Percentiles rank a stretch among this genome's conserved stretches.
phyloP scores from a whole-genome alignment of 1,284 basidiomycete genomes.

The Pulchroboletus neoregius region DNA sequence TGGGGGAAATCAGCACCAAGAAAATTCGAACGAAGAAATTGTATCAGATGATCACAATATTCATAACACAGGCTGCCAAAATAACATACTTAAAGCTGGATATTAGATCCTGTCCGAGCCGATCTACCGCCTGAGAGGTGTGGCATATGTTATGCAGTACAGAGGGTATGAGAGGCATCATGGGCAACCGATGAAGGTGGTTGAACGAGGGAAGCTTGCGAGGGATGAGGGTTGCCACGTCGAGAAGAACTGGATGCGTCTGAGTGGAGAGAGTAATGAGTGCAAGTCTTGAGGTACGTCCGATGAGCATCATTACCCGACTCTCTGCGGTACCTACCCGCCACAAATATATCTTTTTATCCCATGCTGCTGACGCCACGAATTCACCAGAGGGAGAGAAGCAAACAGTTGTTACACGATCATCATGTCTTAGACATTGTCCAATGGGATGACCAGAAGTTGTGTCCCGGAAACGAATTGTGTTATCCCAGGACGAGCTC shows the following conservation, averaged over 20 bases:
- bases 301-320: too few relatives aligned
- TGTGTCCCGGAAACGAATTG: constrained; percentile 14
- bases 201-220: too few relatives aligned
- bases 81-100: neutral
- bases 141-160: too few relatives aligned
- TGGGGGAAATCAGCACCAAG: neutral
- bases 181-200: too few relatives aligned
- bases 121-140: too few relatives aligned
- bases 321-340: too few relatives aligned
- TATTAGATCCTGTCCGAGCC: neutral
- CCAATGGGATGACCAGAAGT: neutral
- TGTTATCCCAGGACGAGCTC: constrained; percentile 7
- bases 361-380: neutral
- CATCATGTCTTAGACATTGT: neutral
- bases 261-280: too few relatives aligned
- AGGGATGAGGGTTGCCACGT: too few relatives aligned
- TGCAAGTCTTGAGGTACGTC: too few relatives aligned
- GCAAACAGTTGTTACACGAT: neutral
- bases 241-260: too few relatives aligned
- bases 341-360: constrained; percentile 9
- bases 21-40: too few relatives aligned
- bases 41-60: neutral
- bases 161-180: too few relatives aligned
- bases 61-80: neutral
- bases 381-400: constrained; percentile 12